A percentile compares a stretch with the other conserved stretches of the same genome.
phyloP scores from a whole-genome alignment of 208 protist species.

The Leishmania amazonensis region DNA sequence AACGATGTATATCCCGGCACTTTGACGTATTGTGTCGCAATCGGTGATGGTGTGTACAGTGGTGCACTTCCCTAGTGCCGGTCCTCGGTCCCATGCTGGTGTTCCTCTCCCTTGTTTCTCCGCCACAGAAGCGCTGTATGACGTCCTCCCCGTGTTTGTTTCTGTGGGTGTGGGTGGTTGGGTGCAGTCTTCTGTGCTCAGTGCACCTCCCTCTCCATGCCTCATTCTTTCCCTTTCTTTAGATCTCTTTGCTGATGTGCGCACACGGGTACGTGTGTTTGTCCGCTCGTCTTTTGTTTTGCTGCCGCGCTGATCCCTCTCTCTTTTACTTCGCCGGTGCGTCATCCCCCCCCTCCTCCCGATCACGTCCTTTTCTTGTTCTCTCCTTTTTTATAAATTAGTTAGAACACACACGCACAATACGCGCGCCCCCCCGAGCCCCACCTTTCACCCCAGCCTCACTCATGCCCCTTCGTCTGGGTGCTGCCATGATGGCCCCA shows the following conservation, averaged over 20 bases:
- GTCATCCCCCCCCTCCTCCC: neutral
- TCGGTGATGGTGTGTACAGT: neutral
- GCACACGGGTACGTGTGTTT: neutral
- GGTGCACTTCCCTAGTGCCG: neutral
- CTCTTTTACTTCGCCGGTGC: neutral
- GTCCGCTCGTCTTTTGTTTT: slow-evolving; percentile 13
- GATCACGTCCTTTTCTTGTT: neutral
- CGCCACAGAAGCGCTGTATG: neutral
- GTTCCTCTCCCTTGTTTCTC: neutral
- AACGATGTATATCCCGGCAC: neutral
- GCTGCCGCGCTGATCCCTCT: neutral
- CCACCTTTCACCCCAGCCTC: neutral
- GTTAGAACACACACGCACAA: neutral
- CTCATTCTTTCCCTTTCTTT: neutral
- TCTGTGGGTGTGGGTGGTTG: neutral
- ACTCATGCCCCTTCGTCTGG: neutral
- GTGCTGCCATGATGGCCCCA: neutral
- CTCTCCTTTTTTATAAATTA: neutral
- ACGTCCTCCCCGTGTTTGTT: neutral
- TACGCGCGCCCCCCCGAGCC: neutral
- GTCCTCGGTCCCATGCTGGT: neutral
- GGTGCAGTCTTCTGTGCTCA: neutral
- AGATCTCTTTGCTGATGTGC: neutral
- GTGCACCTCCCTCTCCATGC: neutral
- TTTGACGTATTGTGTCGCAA: neutral